Base-by-base conservation (phyloP, 2,329 filamentous ascomycete genomes). In the Aspergillus sp. region DNA sequence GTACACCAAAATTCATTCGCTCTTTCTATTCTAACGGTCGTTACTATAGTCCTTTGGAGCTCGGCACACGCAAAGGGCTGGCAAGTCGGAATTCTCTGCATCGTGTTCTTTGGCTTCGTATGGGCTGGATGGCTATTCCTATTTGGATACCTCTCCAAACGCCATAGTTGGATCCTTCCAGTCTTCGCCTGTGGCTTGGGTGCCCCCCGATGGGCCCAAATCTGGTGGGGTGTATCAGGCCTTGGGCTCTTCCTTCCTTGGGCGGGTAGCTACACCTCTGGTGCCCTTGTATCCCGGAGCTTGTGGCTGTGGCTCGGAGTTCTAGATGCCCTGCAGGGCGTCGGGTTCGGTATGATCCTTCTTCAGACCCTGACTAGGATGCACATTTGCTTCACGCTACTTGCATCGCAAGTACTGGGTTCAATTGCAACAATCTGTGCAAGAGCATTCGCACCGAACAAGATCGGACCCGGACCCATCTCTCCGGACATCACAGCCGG, bases 301-400 rank as follows among this genome's bases (percentile, higher is more conserved):
- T 73, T 89, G 4, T 89, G 87, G 87, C 79, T 89, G 10, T 90
- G 87, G 86, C 81, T 90, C 0, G 87, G 87, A 42, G 81, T 88
- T 4, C 77, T 89, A 8, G 87, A 90, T 66, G 81, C 84, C 8
- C 75, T 89, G 6, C 87, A 90, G 70, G 86, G 86, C 41, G 83
- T 89, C 2, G 87, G 87, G 2, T 83, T 89, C 57, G 87, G 87
- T 57, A 89, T 89, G 86, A 85, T 89, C 54, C 77, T 90, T 4
- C 74, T 89, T 44, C 85, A 88, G 70, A 89, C 86, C 0, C 73
- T 88, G 64, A 89, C 87, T 1, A 78, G 87, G 19, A 81, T 88
- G 71, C 87, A 90, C 68, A 86, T 89, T 59, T 81, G 84, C 57
- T 87, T 86, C 64, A 84, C 86, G 0, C 76, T 89, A 21, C 80